Conservation (phyloP, 805 yeast genomes). For the Candida insectorum region DNA sequence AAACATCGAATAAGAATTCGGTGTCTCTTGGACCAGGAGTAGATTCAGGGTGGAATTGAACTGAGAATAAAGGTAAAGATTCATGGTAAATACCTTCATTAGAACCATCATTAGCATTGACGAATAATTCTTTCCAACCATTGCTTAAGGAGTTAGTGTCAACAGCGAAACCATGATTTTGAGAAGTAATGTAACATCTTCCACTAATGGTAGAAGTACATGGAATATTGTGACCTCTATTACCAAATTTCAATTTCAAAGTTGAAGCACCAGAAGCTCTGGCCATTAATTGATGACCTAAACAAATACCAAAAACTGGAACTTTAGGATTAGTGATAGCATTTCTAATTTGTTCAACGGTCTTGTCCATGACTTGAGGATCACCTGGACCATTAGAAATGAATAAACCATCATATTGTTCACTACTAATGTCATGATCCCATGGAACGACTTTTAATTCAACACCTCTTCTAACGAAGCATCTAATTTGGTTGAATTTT, state of each 20-base stretch:
- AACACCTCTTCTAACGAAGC: constrained; percentile 94
- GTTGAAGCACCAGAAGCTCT: constrained; percentile 95
- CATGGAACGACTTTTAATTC: constrained; percentile 95
- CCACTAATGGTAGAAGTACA: constrained; percentile 88
- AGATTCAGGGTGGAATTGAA: constrained; percentile 98
- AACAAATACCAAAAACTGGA: constrained; percentile 96
- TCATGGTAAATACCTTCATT: constrained; percentile 97
- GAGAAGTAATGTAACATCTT: constrained; percentile 96
- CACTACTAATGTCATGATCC: constrained; percentile 80
- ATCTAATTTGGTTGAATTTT: constrained; percentile 96
- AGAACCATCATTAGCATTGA: constrained; percentile 94
- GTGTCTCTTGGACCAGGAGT: constrained; percentile 99
- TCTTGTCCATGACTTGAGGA: constrained; percentile 77
- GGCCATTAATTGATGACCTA: constrained; percentile 96
- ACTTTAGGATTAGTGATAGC: constrained; percentile 66
- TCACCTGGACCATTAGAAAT: constrained; percentile 99
- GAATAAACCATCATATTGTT: constrained; percentile 91
- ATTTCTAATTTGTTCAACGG: constrained; percentile 56
- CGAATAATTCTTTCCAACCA: constrained; percentile 93
- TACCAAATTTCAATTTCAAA: constrained; percentile 90
- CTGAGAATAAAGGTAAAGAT: constrained; percentile 87
- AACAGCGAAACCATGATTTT: constrained; percentile 98
- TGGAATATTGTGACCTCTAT: constrained; percentile 99
- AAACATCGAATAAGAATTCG: constrained; percentile 92
- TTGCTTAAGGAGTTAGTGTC: constrained; percentile 68